phyloP scores from a whole-genome alignment of 371 early-diverging fungal species.

The Umbelopsis sp. region DNA sequence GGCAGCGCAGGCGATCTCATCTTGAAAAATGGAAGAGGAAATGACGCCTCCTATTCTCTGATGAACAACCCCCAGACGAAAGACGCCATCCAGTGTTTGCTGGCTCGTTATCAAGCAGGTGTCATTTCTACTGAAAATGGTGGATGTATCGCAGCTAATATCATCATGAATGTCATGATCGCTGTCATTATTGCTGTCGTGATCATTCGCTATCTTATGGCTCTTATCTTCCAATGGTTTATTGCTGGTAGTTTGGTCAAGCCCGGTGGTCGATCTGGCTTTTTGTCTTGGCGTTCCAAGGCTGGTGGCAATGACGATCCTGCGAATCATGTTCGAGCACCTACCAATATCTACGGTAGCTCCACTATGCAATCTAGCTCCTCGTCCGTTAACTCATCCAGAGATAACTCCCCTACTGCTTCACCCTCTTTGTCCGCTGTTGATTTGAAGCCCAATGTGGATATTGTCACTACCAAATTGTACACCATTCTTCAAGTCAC shows the following conservation, averaged over 20 bases:
- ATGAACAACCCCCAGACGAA: slow-evolving; percentile 36
- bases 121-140: slow-evolving; percentile 50
- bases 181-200: slow-evolving; percentile 52
- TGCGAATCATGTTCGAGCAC: slow-evolving; percentile 49
- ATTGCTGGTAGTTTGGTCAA: slow-evolving; percentile 47
- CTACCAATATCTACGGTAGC: slow-evolving; percentile 45
- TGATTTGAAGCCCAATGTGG: slow-evolving; percentile 27
- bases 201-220: slow-evolving; percentile 60
- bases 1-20: slow-evolving; percentile 39
- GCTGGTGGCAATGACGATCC: slow-evolving; percentile 54
- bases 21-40: slow-evolving; percentile 37
- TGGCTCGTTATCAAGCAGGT: slow-evolving; percentile 50
- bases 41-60: slow-evolving; percentile 50
- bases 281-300: slow-evolving; percentile 55
- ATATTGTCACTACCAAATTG: slow-evolving; percentile 49
- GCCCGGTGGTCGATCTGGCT: slow-evolving; percentile 52
- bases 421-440: slow-evolving; percentile 29
- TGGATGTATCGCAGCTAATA: slow-evolving; percentile 63
- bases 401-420: slow-evolving; percentile 31
- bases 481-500: slow-evolving; percentile 68
- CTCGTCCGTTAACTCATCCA: slow-evolving; percentile 26
- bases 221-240: slow-evolving; percentile 65
- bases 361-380: slow-evolving; percentile 29
- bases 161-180: slow-evolving; percentile 48
- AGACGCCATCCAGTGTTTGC: slow-evolving; percentile 44